These are phyloP conservation scores for Loxodes magnus DNA, from an alignment of 73 alveolate species.

Conservation along the genomic window DNA sequence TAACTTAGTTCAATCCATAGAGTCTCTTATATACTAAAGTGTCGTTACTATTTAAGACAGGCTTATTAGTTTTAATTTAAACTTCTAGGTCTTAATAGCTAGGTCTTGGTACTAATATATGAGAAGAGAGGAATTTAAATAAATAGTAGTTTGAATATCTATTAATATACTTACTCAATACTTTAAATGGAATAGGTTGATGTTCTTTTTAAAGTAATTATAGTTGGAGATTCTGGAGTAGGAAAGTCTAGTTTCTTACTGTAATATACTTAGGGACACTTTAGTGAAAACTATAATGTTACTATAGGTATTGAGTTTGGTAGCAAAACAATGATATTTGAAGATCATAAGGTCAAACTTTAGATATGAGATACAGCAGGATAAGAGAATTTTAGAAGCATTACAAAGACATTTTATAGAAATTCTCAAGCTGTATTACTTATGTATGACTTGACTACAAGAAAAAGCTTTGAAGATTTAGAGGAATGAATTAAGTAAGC, in stretches of 20 bases:
- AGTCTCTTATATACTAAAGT: too few relatives aligned
- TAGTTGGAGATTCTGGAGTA: constrained; percentile 25
- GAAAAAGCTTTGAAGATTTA: constrained; percentile 23
- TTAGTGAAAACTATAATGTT: constrained; percentile 39
- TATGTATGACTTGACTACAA: constrained; percentile 5
- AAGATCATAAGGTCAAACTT: constrained; percentile 23
- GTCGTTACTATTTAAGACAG: too few relatives aligned
- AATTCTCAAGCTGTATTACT: constrained; percentile 85
- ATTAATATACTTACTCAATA: too few relatives aligned
- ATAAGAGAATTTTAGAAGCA: constrained; percentile 79
- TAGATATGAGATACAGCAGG: constrained; percentile 87
- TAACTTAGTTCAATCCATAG: too few relatives aligned
- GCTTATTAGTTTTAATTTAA: too few relatives aligned
- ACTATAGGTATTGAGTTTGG: constrained; percentile 65
- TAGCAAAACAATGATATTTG: constrained; percentile 17
- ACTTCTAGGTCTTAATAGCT: too few relatives aligned
- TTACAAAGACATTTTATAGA: constrained; percentile 80
- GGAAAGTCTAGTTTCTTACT: constrained; percentile 51
- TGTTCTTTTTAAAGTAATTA: background rate
- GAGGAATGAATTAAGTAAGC: constrained; percentile 27
- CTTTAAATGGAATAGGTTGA: background rate
- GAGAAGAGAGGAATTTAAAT: too few relatives aligned
- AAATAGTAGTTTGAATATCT: too few relatives aligned
- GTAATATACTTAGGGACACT: constrained; percentile 26
- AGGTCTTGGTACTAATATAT: too few relatives aligned